Conservation (phyloP, 2,329 filamentous ascomycete genomes). For the Venturia nashicola region DNA sequence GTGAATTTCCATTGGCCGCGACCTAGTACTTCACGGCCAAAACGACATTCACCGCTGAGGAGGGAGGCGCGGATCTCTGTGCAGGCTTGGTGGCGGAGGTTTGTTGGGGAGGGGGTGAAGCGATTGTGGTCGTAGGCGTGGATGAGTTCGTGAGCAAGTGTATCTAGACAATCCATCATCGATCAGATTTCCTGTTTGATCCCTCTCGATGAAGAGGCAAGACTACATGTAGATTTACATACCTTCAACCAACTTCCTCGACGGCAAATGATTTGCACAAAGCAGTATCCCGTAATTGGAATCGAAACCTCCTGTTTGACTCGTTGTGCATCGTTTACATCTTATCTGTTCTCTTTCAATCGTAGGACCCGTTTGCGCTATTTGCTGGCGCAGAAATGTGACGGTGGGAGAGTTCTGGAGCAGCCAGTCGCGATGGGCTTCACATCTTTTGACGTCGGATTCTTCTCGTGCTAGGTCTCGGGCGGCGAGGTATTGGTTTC, state of each 20-base stretch:
- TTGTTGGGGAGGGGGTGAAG: conserved; percentile 78
- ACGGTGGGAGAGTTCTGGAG: conserved; percentile 60
- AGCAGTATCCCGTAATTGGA: conserved; percentile 78
- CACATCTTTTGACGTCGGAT: conserved; percentile 68
- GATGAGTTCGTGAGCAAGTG: conserved; percentile 92
- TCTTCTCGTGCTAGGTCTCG: conserved; percentile 65
- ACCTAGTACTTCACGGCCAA: conserved; percentile 73
- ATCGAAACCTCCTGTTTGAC: conserved; percentile 73
- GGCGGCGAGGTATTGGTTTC: conserved; percentile 64
- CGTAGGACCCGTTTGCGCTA: conserved; percentile 64
- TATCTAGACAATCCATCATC: conserved; percentile 40
- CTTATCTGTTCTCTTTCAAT: conserved; percentile 65
- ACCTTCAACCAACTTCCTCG: conserved; percentile 63
- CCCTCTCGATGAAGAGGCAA: not conserved
- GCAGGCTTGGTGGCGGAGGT: conserved; percentile 82
- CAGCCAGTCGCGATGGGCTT: conserved; percentile 71
- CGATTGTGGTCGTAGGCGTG: conserved; percentile 89
- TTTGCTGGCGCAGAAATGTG: conserved; percentile 74
- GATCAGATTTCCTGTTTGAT: not conserved
- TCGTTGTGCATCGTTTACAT: conserved; percentile 65
- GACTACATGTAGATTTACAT: not conserved
- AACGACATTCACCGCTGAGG: conserved; percentile 87
- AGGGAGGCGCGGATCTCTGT: conserved; percentile 93
- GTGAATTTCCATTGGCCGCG: conserved; percentile 79
- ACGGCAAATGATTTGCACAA: conserved; percentile 81